Conservation (phyloP, 225 moss, liverwort and hornwort genomes). For the Bryum argenteum region DNA sequence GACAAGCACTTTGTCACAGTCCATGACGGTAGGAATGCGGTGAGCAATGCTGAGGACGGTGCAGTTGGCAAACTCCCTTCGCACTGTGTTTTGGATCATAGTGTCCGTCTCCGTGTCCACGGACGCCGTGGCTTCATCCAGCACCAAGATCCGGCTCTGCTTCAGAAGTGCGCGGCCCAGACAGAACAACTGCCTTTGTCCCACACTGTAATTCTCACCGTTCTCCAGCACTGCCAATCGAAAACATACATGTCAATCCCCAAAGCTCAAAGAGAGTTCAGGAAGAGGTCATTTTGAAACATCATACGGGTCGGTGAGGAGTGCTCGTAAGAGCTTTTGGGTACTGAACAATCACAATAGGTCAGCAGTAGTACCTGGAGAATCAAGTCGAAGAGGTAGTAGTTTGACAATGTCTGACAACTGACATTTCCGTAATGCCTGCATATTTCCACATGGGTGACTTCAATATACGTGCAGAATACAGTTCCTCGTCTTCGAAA, state of each 20-base stretch:
- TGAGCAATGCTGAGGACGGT: conserved; percentile 94
- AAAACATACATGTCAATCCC: not conserved
- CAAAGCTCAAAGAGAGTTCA: no score
- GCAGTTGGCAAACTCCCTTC: conserved; percentile 62
- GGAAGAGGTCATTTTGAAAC: no score
- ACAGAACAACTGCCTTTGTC: conserved; percentile 91
- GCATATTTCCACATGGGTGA: conserved; percentile 4
- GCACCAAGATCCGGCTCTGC: conserved; percentile 68
- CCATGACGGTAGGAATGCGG: conserved; percentile 90
- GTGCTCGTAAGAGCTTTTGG: no score
- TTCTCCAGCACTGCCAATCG: conserved; percentile 42
- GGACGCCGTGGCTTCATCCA: conserved; percentile 94
- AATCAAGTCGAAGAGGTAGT: conserved; percentile 38
- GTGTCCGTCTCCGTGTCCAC: conserved; percentile 83
- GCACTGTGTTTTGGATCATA: conserved; percentile 71
- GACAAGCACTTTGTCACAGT: conserved; percentile 80
- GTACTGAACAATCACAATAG: not conserved
- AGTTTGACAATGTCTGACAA: conserved; percentile 45
- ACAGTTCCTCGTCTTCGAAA: no score
- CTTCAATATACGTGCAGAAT: not conserved
- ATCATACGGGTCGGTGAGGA: no score
- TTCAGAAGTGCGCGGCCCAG: conserved; percentile 81
- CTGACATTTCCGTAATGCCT: conserved; percentile 62
- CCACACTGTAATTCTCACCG: conserved; percentile 93
- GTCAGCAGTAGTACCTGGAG: conserved; percentile 44